Percentiles rank a stretch among this genome's conserved stretches.
Evolutionary conservation across 352 stramenopile genomes (phyloP).

Genomic region (Pythium rhizo-oryzae): DNA sequence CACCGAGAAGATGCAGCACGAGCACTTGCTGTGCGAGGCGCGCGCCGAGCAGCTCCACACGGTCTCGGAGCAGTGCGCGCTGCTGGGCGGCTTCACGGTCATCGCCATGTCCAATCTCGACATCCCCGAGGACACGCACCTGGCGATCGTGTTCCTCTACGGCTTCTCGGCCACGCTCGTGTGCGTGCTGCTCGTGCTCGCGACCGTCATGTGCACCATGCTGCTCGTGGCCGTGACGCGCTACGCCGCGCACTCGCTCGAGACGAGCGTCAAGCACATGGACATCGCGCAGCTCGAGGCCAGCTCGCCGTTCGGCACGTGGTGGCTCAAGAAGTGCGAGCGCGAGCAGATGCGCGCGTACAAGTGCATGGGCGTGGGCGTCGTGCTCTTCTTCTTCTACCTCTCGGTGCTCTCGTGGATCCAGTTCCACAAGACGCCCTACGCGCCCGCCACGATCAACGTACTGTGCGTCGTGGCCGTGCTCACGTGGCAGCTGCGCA

Average conservation of each 20-base stretch:
- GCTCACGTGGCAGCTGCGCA: conserved; percentile 66
- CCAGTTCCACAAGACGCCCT: conserved; percentile 57
- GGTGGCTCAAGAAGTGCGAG: conserved; percentile 73
- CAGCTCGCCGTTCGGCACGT: conserved; percentile 60
- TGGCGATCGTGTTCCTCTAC: conserved; percentile 49
- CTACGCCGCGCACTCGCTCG: conserved; percentile 56
- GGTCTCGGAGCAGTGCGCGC: conserved; percentile 66
- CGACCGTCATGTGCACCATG: conserved; percentile 69
- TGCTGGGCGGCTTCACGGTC: conserved; percentile 76
- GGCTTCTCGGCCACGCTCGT: conserved; percentile 51
- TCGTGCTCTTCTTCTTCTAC: conserved; percentile 77
- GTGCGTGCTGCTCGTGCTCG: conserved; percentile 55
- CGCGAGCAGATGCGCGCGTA: conserved; percentile 71
- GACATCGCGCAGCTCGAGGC: conserved; percentile 49
- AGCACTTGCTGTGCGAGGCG: conserved; percentile 61
- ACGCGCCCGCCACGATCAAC: conserved; percentile 46
- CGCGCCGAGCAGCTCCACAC: conserved; percentile 72
- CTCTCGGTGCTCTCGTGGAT: conserved; percentile 65
- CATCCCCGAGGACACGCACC: conserved; percentile 36
- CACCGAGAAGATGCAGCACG: conserved; percentile 66
- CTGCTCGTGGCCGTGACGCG: conserved; percentile 70
- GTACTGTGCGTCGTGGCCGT: conserved; percentile 52
- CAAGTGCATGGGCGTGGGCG: conserved; percentile 69
- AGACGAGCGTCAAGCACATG: conserved; percentile 52
- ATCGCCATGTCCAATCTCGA: conserved; percentile 65